Conservation (phyloP, 805 yeast genomes). For the Pichia cephalocereana region DNA sequence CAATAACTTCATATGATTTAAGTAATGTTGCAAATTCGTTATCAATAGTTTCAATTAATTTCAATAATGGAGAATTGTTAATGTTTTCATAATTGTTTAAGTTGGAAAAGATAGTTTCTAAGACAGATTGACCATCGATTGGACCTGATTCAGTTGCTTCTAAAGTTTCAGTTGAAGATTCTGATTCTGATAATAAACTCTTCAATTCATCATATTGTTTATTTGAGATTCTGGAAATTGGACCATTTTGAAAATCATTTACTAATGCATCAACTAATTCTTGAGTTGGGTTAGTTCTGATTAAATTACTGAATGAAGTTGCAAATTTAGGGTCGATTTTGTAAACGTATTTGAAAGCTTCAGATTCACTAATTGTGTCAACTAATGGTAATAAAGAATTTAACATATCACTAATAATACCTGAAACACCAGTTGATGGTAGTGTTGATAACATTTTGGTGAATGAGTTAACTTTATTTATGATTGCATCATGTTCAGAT, state of each 20-base stretch:
- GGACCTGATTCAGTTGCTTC: neutral
- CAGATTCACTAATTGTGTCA: conserved; percentile 14
- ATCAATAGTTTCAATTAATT: conserved; percentile 18
- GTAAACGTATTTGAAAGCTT: conserved; percentile 14
- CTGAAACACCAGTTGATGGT: conserved; percentile 4
- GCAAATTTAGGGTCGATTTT: conserved; percentile 17
- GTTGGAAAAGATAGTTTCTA: conserved; percentile 16
- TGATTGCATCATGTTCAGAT: conserved; percentile 6
- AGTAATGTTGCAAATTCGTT: conserved; percentile 17
- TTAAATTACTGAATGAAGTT: conserved; percentile 9
- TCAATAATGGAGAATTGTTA: conserved; percentile 15
- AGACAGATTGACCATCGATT: conserved; percentile 9
- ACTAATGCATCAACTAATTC: conserved; percentile 8
- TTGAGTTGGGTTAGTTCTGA: conserved; percentile 11
- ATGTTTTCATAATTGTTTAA: conserved; percentile 16
- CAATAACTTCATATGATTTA: conserved; percentile 13
- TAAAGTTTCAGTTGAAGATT: neutral
- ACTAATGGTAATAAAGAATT: conserved; percentile 11
- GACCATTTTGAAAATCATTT: conserved; percentile 13
- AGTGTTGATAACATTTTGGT: conserved; percentile 12
- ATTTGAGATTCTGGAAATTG: conserved; percentile 10
- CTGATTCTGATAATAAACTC: neutral
- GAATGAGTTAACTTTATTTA: conserved; percentile 12
- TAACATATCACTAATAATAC: conserved; percentile 15
- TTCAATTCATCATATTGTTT: conserved; percentile 8